Percentiles rank a stretch among this genome's conserved stretches.
These are phyloP conservation scores for Schizothecium vesticola DNA, from an alignment of 495 filamentous ascomycete species.

Conservation along the genomic window DNA sequence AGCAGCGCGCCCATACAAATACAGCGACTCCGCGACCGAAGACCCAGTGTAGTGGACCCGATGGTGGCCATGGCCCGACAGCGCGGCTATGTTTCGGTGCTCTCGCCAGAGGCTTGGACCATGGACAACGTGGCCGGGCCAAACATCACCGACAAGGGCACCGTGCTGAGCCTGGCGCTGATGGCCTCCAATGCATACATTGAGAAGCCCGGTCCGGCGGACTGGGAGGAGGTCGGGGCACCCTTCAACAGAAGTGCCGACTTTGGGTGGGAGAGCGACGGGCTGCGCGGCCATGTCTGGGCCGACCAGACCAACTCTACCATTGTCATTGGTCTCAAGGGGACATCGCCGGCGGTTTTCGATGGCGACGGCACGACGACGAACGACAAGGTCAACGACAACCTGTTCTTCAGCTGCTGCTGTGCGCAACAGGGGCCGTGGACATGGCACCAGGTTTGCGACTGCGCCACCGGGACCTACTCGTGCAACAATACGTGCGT, in stretches of 20 bases:
- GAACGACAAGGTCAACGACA: constrained; percentile 96
- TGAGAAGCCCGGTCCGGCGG: constrained; percentile 57
- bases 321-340: constrained; percentile 87
- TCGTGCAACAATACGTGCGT: constrained; percentile 90
- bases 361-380: constrained; percentile 93
- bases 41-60: constrained; percentile 65
- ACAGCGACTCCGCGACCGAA: constrained; percentile 75
- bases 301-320: constrained; percentile 79
- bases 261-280: constrained; percentile 91
- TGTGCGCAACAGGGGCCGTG: constrained; percentile 87
- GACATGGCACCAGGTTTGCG: constrained; percentile 84
- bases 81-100: constrained; percentile 52
- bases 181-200: constrained; percentile 91
- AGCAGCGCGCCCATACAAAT: constrained; percentile 60
- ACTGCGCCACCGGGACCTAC: constrained; percentile 78
- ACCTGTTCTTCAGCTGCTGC: constrained; percentile 95
- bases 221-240: constrained; percentile 78
- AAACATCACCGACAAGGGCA: constrained; percentile 80
- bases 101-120: constrained; percentile 71
- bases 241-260: constrained; percentile 73
- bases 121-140: constrained; percentile 74
- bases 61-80: constrained; percentile 64
- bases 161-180: constrained; percentile 73
- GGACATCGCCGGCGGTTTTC: constrained; percentile 84
- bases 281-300: constrained; percentile 88